Percentiles rank a stretch among this genome's conserved stretches.
Conservation (phyloP, 768 basidiomycete genomes). For the Mycena albidolilacea region DNA sequence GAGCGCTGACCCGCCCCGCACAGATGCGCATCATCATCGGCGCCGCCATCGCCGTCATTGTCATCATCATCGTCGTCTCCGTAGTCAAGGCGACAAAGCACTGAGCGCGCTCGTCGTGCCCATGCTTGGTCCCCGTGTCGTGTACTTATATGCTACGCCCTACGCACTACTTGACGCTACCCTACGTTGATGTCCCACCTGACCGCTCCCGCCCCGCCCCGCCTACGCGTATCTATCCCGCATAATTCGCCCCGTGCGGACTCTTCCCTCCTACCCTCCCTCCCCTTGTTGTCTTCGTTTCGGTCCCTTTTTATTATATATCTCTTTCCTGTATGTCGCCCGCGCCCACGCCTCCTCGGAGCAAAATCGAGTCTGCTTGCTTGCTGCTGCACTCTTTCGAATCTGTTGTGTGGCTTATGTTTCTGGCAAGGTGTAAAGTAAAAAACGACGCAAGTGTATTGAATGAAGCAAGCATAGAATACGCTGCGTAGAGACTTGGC, state of each 20-base stretch:
- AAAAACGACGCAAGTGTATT: too few relatives aligned
- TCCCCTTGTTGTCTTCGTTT: not conserved
- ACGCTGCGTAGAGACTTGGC: too few relatives aligned
- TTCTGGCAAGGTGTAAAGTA: too few relatives aligned
- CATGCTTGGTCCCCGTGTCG: not conserved
- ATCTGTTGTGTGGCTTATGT: not conserved
- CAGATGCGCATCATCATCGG: slow-evolving; percentile 99
- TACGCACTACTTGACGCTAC: not conserved
- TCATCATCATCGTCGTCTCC: slow-evolving; percentile 96
- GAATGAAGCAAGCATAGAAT: too few relatives aligned
- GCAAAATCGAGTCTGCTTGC: slow-evolving; percentile 1
- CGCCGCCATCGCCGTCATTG: slow-evolving; percentile 88
- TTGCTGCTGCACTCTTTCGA: not conserved
- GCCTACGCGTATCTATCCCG: slow-evolving; percentile 23
- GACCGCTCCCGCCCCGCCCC: not conserved
- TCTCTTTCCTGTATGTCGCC: slow-evolving; percentile 13
- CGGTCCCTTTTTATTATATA: slow-evolving; percentile 13
- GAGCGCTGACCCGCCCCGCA: slow-evolving; percentile 22
- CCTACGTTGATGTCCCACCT: not conserved
- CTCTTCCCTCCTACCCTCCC: not conserved
- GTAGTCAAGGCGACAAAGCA: slow-evolving; percentile 85
- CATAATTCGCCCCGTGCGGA: slow-evolving; percentile 15
- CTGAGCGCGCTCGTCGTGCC: slow-evolving; percentile 9
- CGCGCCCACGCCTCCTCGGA: not conserved
- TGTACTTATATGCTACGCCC: not conserved